Evolutionary conservation across 331 rosid species (phyloP).

Genomic region (Quercus phellos): DNA sequence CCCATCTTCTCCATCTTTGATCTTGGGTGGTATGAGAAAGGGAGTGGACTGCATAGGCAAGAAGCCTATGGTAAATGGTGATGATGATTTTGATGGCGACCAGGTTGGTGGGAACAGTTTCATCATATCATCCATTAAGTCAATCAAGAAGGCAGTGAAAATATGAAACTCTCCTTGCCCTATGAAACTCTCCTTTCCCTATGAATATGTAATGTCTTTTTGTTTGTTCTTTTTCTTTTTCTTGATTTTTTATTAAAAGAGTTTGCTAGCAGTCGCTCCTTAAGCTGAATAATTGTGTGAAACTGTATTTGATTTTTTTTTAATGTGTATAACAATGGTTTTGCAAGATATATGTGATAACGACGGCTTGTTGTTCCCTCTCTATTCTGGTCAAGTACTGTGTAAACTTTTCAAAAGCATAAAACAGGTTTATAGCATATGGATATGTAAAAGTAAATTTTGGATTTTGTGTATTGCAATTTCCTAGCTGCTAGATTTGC

Average conservation of each 20-base stretch:
- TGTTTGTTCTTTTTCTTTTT: neutral
- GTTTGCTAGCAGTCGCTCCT: slow-evolving; percentile 1
- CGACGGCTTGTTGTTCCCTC: slow-evolving; percentile 25
- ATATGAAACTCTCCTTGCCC: slow-evolving; percentile 30
- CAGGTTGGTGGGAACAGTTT: slow-evolving; percentile 39
- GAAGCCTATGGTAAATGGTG: slow-evolving; percentile 49
- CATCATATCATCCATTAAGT: slow-evolving; percentile 53
- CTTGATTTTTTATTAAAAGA: neutral
- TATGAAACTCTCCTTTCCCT: slow-evolving; percentile 24
- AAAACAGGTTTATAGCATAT: too few species aligned
- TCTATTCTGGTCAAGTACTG: too few species aligned
- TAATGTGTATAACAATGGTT: slow-evolving; percentile 13
- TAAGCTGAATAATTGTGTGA: slow-evolving; percentile 10
- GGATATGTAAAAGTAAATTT: too few species aligned
- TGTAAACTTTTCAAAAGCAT: too few species aligned
- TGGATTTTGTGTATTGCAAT: neutral
- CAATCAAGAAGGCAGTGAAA: slow-evolving; percentile 64
- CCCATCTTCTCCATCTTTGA: slow-evolving; percentile 86
- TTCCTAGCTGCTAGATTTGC: neutral
- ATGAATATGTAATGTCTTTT: neutral
- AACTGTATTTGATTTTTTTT: slow-evolving; percentile 5
- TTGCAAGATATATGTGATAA: neutral
- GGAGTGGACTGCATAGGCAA: slow-evolving; percentile 69
- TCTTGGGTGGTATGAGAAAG: slow-evolving; percentile 69
- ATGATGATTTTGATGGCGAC: slow-evolving; percentile 30